Percentiles rank a stretch among this genome's conserved stretches.
These are phyloP conservation scores for Alternaria brassicae DNA, from an alignment of 2,329 filamentous ascomycete species.

Conservation along the genomic window DNA sequence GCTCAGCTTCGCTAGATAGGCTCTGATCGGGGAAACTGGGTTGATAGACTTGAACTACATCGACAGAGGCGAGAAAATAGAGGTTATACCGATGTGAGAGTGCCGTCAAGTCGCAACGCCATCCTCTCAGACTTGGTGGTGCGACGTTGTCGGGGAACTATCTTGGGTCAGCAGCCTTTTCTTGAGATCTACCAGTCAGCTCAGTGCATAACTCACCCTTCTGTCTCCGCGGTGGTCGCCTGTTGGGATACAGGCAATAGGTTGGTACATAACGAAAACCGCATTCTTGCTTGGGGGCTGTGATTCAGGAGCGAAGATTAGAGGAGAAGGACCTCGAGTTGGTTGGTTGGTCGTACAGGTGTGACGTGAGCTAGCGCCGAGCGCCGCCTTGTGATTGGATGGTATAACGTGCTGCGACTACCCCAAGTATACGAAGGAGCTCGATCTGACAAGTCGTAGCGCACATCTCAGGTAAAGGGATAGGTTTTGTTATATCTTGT, in stretches of 20 bases:
- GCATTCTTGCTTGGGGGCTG: neutral
- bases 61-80: slow-evolving; percentile 56
- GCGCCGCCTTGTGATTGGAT: slow-evolving; percentile 4
- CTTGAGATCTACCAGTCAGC: neutral
- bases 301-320: neutral
- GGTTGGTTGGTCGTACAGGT: neutral
- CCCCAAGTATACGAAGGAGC: neutral
- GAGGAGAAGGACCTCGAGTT: neutral
- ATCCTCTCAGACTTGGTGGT: slow-evolving; percentile 38
- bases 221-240: slow-evolving; percentile 30
- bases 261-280: slow-evolving; percentile 21
- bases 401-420: neutral
- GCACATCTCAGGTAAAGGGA: neutral
- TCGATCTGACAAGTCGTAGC: neutral
- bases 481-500: neutral
- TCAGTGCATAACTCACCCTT: slow-evolving; percentile 30
- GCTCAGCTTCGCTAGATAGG: slow-evolving; percentile 43
- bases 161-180: slow-evolving; percentile 1
- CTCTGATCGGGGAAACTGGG: slow-evolving; percentile 54
- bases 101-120: slow-evolving; percentile 56
- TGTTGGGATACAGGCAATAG: slow-evolving; percentile 34
- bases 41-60: slow-evolving; percentile 52
- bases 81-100: slow-evolving; percentile 56
- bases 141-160: slow-evolving; percentile 23
- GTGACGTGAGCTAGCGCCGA: slow-evolving; percentile 15